phyloP scores from a whole-genome alignment of 2,329 filamentous ascomycete species.

The Colletotrichum australisinense region DNA sequence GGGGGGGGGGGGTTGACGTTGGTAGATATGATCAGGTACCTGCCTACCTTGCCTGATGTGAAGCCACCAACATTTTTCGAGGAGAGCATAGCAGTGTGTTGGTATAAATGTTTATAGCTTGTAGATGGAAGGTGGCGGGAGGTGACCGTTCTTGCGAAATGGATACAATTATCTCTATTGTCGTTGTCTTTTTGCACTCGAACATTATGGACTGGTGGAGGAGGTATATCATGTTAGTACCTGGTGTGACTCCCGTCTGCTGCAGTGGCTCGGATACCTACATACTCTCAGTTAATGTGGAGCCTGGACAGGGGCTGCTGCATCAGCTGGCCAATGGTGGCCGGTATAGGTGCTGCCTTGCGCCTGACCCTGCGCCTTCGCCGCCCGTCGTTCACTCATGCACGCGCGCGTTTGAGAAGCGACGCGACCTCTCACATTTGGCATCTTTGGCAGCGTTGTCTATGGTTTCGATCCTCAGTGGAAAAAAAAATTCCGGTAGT shows the following conservation, averaged over 20 bases:
- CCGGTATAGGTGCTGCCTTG: not conserved
- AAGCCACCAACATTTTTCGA: not conserved
- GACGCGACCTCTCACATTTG: conserved; percentile 4
- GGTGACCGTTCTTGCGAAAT: not conserved
- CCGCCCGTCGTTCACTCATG: conserved; percentile 15
- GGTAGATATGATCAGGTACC: no score
- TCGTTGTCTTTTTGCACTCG: not conserved
- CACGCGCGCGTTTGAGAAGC: conserved; percentile 14
- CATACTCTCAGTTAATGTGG: not conserved
- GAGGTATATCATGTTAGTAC: not conserved
- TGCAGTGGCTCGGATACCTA: not conserved
- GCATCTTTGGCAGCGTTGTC: conserved; percentile 38
- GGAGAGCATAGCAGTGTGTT: not conserved
- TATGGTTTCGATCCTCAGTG: conserved; percentile 20
- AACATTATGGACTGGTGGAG: no score
- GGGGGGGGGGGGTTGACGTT: no score
- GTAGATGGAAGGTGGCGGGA: not conserved
- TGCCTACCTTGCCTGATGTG: no score
- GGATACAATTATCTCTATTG: not conserved
- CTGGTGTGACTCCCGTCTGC: not conserved
- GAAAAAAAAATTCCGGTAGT: not conserved
- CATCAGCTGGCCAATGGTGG: not conserved
- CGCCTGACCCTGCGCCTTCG: conserved; percentile 10
- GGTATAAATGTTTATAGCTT: not conserved
- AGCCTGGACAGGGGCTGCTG: not conserved